Percentiles rank a stretch among this genome's conserved stretches.
These are phyloP conservation scores for Rauvolfia tetraphylla DNA, from an alignment of 257 asterid genomes.

Conservation along the genomic window DNA sequence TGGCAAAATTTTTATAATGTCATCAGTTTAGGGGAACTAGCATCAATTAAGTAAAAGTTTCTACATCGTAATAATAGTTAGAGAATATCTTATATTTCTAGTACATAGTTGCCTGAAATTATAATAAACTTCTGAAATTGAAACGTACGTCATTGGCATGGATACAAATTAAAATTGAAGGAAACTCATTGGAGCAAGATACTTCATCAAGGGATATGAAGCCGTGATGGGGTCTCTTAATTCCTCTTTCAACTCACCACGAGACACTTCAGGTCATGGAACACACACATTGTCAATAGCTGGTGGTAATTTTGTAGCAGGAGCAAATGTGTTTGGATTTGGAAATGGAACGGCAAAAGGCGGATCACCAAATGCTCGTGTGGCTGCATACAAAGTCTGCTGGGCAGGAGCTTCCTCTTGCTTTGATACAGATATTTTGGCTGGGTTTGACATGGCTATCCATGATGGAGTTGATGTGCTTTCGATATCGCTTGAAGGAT, in stretches of 20 bases:
- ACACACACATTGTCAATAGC: constrained; percentile 21
- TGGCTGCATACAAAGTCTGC: constrained; percentile 14
- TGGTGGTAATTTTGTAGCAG: constrained; percentile 4
- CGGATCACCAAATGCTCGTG: constrained; percentile 1
- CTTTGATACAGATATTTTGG: constrained; percentile 13
- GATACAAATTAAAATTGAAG: constrained; percentile 20
- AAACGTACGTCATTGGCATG: background rate
- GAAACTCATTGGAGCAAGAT: constrained; percentile 95
- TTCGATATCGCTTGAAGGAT: background rate
- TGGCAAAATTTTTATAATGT: too few relatives aligned
- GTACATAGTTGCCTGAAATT: background rate
- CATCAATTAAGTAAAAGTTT: too few relatives aligned
- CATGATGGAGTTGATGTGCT: constrained; percentile 10
- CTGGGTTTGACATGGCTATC: constrained; percentile 11
- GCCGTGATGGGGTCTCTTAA: constrained; percentile 56
- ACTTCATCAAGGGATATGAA: constrained; percentile 77
- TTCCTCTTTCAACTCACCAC: constrained; percentile 36
- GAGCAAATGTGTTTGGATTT: constrained; percentile 8
- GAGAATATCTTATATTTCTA: background rate
- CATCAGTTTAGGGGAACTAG: too few relatives aligned
- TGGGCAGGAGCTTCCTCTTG: background rate
- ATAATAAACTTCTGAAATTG: background rate
- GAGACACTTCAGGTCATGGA: constrained; percentile 4
- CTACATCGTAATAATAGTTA: background rate
- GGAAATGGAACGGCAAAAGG: constrained; percentile 6